Evolutionary conservation across 108 stramenopile species (phyloP).

Genomic region (Pseudonitzschia delicatissima): DNA sequence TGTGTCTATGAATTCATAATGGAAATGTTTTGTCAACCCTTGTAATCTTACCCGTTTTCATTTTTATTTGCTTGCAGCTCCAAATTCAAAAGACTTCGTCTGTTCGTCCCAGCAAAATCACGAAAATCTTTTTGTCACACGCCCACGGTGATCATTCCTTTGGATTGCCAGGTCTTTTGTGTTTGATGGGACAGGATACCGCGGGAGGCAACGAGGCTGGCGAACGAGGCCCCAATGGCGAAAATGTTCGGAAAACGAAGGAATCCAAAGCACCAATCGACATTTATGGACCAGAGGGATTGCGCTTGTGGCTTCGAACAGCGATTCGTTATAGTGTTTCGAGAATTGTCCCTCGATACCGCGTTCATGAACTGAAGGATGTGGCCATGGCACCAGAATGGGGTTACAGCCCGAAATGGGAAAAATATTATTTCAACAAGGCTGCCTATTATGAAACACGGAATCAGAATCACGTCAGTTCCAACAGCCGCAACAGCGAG

Average conservation of each 20-base stretch:
- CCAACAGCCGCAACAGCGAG: background rate
- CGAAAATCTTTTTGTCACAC: conserved; percentile 93
- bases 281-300: conserved; percentile 93
- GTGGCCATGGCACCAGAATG: conserved; percentile 91
- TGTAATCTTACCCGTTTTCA: background rate
- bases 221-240: background rate
- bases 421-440: conserved; percentile 47
- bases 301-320: conserved; percentile 82
- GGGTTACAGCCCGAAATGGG: conserved; percentile 41
- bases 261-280: conserved; percentile 60
- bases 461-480: conserved; percentile 25
- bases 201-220: conserved; percentile 40
- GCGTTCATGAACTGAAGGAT: conserved; percentile 93
- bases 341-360: conserved; percentile 80
- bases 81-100: conserved; percentile 61
- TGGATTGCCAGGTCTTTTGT: conserved; percentile 91
- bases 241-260: background rate
- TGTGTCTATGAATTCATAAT: too few relatives aligned
- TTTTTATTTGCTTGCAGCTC: conserved; percentile 13
- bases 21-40: background rate
- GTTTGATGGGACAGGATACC: conserved; percentile 87
- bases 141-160: conserved; percentile 91
- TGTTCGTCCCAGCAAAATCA: conserved; percentile 73
- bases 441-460: conserved; percentile 10
- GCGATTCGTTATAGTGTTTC: conserved; percentile 86